These are phyloP conservation scores for Nicotiana undulata DNA, from an alignment of 257 asterid genomes.

Conservation along the genomic window DNA sequence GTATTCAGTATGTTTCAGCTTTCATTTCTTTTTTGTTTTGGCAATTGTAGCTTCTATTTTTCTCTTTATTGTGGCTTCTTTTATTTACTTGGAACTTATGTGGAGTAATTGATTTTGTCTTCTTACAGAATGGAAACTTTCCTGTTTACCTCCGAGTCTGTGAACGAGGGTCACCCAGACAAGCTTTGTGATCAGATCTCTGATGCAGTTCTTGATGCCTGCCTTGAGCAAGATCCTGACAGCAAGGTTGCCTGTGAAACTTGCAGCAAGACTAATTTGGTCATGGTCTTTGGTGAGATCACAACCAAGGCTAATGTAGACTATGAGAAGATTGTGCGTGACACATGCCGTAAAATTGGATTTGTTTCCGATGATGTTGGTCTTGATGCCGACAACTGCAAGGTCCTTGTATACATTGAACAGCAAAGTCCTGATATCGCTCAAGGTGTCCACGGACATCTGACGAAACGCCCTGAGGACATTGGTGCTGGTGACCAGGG, in stretches of 20 bases:
- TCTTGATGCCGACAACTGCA: conserved; percentile 55
- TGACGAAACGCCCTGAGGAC: conserved; percentile 52
- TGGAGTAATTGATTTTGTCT: neutral
- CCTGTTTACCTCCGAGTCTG: conserved; percentile 59
- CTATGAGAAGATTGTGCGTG: conserved; percentile 56
- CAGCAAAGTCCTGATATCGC: conserved; percentile 64
- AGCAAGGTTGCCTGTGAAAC: conserved; percentile 65
- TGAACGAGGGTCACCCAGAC: conserved; percentile 65
- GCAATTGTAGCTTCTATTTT: neutral
- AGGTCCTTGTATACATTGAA: conserved; percentile 51
- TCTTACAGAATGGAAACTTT: conserved; percentile 43
- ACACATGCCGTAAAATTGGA: conserved; percentile 53
- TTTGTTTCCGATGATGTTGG: conserved; percentile 53
- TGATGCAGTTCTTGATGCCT: conserved; percentile 59
- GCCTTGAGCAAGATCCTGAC: conserved; percentile 56
- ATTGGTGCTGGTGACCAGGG: conserved; percentile 65
- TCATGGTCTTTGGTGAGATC: conserved; percentile 57
- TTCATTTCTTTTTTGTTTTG: neutral
- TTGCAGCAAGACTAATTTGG: conserved; percentile 60
- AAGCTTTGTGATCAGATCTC: conserved; percentile 66
- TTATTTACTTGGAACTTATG: neutral
- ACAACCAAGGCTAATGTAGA: conserved; percentile 51
- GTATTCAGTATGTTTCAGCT: neutral
- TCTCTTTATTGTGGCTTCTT: neutral
- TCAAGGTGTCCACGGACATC: conserved; percentile 57